These are phyloP conservation scores for Microstroma glucosiphilum DNA, from an alignment of 1,284 basidiomycete species.

Conservation along the genomic window DNA sequence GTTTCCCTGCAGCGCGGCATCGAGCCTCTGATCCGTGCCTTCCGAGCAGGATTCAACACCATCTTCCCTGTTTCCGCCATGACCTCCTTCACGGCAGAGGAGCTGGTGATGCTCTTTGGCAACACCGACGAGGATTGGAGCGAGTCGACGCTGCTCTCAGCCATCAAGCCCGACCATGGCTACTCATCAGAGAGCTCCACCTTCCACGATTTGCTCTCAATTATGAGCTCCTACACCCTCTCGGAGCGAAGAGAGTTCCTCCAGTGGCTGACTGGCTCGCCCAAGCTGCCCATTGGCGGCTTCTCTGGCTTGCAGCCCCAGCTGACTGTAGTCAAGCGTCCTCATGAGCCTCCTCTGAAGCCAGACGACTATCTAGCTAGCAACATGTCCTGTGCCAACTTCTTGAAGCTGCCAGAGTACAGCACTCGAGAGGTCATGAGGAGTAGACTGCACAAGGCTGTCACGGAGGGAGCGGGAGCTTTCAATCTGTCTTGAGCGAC, in stretches of 20 bases:
- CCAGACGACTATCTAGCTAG: slow-evolving; percentile 94
- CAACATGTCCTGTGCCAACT: slow-evolving; percentile 96
- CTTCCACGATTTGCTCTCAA: slow-evolving; percentile 76
- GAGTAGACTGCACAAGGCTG: slow-evolving; percentile 36
- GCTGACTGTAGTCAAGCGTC: slow-evolving; percentile 93
- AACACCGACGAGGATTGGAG: slow-evolving; percentile 70
- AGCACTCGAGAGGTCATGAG: slow-evolving; percentile 41
- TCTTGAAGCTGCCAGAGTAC: slow-evolving; percentile 48
- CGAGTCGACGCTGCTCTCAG: slow-evolving; percentile 70
- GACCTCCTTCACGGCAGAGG: slow-evolving; percentile 84
- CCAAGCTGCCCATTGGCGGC: slow-evolving; percentile 67
- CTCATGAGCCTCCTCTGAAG: slow-evolving; percentile 68
- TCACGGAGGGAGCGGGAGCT: slow-evolving; percentile 43
- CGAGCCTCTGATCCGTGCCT: slow-evolving; percentile 39
- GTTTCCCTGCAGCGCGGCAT: slow-evolving; percentile 49
- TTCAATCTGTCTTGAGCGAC: slow-evolving; percentile 44
- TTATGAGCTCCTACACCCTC: slow-evolving; percentile 74
- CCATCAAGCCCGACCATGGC: slow-evolving; percentile 94
- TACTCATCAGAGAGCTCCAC: slow-evolving; percentile 89
- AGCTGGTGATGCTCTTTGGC: slow-evolving; percentile 86
- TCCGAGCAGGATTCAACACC: slow-evolving; percentile 56
- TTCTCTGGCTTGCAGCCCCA: slow-evolving; percentile 91
- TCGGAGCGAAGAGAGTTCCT: slow-evolving; percentile 76
- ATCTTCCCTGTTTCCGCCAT: slow-evolving; percentile 89
- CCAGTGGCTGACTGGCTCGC: slow-evolving; percentile 93